phyloP scores from a whole-genome alignment of 176 grass and related monocot genomes.

The Elaeis guineensis region DNA sequence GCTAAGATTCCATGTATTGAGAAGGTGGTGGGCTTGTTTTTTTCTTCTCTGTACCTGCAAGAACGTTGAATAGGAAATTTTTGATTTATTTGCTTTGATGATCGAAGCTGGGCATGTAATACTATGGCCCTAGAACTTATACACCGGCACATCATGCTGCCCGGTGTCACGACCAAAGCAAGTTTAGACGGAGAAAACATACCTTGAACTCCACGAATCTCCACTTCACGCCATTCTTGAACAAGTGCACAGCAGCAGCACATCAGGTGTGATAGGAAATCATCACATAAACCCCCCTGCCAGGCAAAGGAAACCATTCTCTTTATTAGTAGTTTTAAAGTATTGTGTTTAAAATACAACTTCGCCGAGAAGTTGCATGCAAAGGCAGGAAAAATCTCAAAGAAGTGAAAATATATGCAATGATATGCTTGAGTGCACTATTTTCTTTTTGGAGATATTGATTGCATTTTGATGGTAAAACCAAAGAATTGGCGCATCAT shows the following conservation, averaged over 20 bases:
- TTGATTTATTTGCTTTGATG: slow-evolving; percentile 1
- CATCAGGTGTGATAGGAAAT: slow-evolving; percentile 90
- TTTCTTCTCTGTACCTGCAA: slow-evolving; percentile 52
- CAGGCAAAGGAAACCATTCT: background rate
- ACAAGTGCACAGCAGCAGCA: slow-evolving; percentile 95
- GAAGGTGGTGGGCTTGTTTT: slow-evolving; percentile 47
- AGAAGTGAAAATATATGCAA: too few species aligned
- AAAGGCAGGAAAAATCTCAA: too few species aligned
- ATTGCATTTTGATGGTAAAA: too few species aligned
- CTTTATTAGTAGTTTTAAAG: too few species aligned
- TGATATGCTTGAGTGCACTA: too few species aligned
- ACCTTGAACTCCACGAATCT: slow-evolving; percentile 71
- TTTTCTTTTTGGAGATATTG: too few species aligned
- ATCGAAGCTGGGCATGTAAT: background rate
- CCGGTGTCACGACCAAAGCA: background rate
- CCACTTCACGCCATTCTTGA: slow-evolving; percentile 97
- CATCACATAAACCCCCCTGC: slow-evolving; percentile 85
- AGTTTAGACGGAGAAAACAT: background rate
- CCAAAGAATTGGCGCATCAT: too few species aligned
- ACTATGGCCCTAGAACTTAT: background rate
- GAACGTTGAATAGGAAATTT: background rate
- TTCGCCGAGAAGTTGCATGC: too few species aligned
- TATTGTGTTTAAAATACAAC: too few species aligned
- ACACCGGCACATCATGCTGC: background rate
- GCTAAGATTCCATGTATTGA: slow-evolving; percentile 80